These are phyloP conservation scores for Aspergillus eucalypticola DNA, from an alignment of 2,329 filamentous ascomycete genomes.

Conservation along the genomic window DNA sequence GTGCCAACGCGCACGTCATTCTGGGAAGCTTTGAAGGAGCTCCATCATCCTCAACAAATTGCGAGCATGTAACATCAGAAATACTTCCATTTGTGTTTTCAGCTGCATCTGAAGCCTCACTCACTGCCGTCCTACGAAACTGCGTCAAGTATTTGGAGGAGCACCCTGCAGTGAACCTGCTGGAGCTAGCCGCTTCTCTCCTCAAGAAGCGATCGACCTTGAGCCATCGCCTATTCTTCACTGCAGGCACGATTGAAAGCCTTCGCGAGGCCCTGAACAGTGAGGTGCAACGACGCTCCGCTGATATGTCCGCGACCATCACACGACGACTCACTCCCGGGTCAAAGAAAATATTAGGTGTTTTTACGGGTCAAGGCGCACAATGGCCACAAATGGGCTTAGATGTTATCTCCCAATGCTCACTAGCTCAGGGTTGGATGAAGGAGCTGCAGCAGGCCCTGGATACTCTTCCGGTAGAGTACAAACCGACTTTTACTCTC, in stretches of 20 bases:
- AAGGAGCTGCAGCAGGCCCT: conserved; percentile 8
- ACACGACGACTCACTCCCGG: not conserved
- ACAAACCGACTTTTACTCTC: conserved; percentile 9
- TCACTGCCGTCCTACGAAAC: conserved; percentile 5
- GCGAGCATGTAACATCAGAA: not conserved
- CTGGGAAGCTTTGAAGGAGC: conserved; percentile 28
- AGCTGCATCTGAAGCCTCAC: conserved; percentile 20
- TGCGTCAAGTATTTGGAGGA: conserved; percentile 2
- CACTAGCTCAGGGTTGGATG: not conserved
- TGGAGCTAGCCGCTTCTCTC: not conserved
- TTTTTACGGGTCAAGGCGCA: conserved; percentile 22
- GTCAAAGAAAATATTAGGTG: conserved; percentile 19
- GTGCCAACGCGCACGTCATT: conserved; percentile 37
- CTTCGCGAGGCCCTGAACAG: not conserved
- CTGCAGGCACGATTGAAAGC: not conserved
- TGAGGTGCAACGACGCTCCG: not conserved
- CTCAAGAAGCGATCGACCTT: not conserved
- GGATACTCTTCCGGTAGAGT: conserved; percentile 4
- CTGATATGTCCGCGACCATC: not conserved
- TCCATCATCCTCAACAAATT: not conserved
- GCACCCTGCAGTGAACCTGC: not conserved
- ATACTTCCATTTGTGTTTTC: conserved; percentile 25
- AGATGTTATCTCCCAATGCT: conserved; percentile 1
- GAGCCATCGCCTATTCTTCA: not conserved
- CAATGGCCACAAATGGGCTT: conserved; percentile 27